Evolutionary conservation across 1,139 yeast genomes (phyloP).

Genomic region (Magnusiomyces sp.): DNA sequence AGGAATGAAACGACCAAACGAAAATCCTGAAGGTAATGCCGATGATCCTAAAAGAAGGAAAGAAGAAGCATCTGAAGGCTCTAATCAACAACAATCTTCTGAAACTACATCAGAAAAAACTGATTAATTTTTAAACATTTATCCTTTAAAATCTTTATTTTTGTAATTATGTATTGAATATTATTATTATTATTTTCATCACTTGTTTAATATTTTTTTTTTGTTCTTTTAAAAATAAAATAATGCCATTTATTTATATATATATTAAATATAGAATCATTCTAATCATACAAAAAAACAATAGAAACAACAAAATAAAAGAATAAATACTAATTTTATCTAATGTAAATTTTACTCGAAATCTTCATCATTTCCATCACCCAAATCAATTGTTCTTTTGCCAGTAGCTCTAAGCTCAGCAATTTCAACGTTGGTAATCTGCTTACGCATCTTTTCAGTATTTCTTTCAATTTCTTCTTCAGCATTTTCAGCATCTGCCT

Average conservation of each 20-base stretch:
- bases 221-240: no score
- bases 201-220: no score
- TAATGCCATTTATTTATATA: no score
- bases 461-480: slow-evolving; percentile 85
- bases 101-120: slow-evolving; percentile 18
- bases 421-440: slow-evolving; percentile 64
- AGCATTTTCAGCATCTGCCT: slow-evolving; percentile 69
- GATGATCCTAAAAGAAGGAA: slow-evolving; percentile 22
- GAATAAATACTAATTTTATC: no score
- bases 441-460: slow-evolving; percentile 78
- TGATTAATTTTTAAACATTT: not conserved
- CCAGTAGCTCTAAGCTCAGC: slow-evolving; percentile 63
- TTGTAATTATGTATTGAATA: not conserved
- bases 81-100: no score
- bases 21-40: not conserved
- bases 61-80: no score
- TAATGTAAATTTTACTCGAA: not conserved
- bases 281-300: no score
- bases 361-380: slow-evolving; percentile 33
- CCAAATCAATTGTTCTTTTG: slow-evolving; percentile 64
- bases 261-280: no score
- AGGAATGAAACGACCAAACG: not conserved
- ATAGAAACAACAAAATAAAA: no score
- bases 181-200: no score
- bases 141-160: not conserved